Base-by-base conservation (phyloP, 176 grass and related monocot species). In the Pontederia crassipes region DNA sequence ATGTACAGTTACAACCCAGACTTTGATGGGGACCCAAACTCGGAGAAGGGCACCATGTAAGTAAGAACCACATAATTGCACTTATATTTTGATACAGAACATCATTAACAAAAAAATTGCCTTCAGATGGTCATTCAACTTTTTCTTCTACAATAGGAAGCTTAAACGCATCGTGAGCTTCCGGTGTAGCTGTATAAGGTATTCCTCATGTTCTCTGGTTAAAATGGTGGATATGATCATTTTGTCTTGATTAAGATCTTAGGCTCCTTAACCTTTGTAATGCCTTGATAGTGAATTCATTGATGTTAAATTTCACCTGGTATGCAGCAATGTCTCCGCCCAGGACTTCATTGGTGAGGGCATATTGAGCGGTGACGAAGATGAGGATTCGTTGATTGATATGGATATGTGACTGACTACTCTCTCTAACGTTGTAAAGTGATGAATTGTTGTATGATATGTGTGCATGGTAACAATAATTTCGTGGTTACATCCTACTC, bases 71-170 rank as follows among this genome's bases (percentile, higher is more conserved):
- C 59, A 55, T 57, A 58, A 57, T 17, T 58, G 46, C 3, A 68
- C 17, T 28, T 24, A 29, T 9, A 28, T 16, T 40, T 52, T 52
- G 48, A 24, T 48, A 64, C 54, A 56, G 26, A 14, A 9, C 52
- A 10, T 40, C 17, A 54, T 57, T 85, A 59, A 73, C 65, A 73
- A 10, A 9, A 0, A 50, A 24, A 55, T 28, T 40, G 58, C 10
- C 56, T 76, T 62, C 57, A 98, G 93, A 85, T 98, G 93, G 93
- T 88, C 93, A 0, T 77, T 85, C 71, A 85, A 92, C 74, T 79
- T 81, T 72, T 92, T 86, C 76, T 92, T 98, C 79, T 98, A 98
- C 74, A 92, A 98, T 63, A 90, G 87, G 60, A 98, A 92, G 76
- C 76, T 98, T 48, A 92, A 92, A 58, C 81, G 87, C 15, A 81